Conservation (phyloP, 768 basidiomycete genomes). For the Podaxis pistillaris region DNA sequence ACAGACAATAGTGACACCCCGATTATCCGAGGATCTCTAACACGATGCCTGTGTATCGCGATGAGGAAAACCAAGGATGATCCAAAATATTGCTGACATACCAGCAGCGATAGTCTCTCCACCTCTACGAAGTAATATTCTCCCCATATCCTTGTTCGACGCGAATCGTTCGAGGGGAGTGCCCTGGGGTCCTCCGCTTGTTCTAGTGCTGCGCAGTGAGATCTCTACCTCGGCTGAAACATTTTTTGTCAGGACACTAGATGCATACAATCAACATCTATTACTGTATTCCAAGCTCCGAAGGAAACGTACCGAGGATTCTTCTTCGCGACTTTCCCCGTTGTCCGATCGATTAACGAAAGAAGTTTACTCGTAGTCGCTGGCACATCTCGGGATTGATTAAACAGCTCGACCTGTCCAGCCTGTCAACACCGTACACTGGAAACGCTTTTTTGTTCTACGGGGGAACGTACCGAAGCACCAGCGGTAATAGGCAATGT, state of each 20-base stretch:
- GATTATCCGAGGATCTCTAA: slow-evolving; percentile 31
- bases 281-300: not conserved
- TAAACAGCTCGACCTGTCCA: slow-evolving; percentile 84
- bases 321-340: slow-evolving; percentile 68
- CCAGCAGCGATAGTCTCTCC: slow-evolving; percentile 97
- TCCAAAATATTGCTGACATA: slow-evolving; percentile 20
- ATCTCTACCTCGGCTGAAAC: slow-evolving; percentile 86
- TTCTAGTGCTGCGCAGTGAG: slow-evolving; percentile 56
- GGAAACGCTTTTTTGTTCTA: not conserved
- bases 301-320: slow-evolving; percentile 66
- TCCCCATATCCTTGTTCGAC: slow-evolving; percentile 93
- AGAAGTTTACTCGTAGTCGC: slow-evolving; percentile 82
- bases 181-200: slow-evolving; percentile 48
- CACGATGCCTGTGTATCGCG: slow-evolving; percentile 35
- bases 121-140: slow-evolving; percentile 80
- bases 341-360: slow-evolving; percentile 75
- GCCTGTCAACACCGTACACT: not conserved
- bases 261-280: not conserved
- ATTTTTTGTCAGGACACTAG: slow-evolving; percentile 82
- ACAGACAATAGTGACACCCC: not conserved
- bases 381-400: slow-evolving; percentile 91
- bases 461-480: slow-evolving; percentile 58
- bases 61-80: not conserved
- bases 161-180: slow-evolving; percentile 88
- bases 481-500: slow-evolving; percentile 87